These are phyloP conservation scores for Anaeramoeba ignava DNA, from an alignment of 78 protist genomes.

Conservation along the genomic window DNA sequence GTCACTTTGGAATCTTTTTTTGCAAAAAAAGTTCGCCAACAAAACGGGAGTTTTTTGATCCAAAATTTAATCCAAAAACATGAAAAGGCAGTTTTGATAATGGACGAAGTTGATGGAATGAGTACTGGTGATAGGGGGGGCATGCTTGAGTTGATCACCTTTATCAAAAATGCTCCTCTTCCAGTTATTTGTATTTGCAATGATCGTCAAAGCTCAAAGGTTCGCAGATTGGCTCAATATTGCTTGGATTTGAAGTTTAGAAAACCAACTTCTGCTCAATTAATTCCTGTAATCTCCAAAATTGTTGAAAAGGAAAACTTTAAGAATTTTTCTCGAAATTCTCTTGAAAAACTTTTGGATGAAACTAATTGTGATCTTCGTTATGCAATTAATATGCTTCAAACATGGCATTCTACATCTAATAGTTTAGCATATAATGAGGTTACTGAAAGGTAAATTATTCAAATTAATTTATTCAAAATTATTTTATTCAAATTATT, in stretches of 20 bases:
- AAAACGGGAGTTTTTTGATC: background rate
- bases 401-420: background rate
- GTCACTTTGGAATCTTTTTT: background rate
- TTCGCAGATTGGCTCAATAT: slow-evolving; percentile 45
- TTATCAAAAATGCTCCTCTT: slow-evolving; percentile 36
- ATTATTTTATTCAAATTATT: background rate
- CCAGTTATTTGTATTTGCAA: slow-evolving; percentile 94
- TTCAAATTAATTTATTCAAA: background rate
- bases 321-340: background rate
- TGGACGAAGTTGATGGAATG: slow-evolving; percentile 97
- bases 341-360: slow-evolving; percentile 13
- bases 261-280: slow-evolving; percentile 11
- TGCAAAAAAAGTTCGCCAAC: background rate
- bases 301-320: slow-evolving; percentile 25
- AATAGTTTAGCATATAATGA: background rate
- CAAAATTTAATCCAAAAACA: background rate
- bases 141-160: slow-evolving; percentile 37
- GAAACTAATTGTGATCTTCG: slow-evolving; percentile 21
- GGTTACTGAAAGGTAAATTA: background rate
- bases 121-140: slow-evolving; percentile 93
- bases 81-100: slow-evolving; percentile 28
- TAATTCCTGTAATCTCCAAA: slow-evolving; percentile 8
- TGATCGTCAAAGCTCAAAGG: slow-evolving; percentile 44
- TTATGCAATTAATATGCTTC: slow-evolving; percentile 15
- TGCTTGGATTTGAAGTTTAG: slow-evolving; percentile 58